Evolutionary conservation across 176 grass and related monocot genomes (phyloP).

Genomic region (Chloris gayana): DNA sequence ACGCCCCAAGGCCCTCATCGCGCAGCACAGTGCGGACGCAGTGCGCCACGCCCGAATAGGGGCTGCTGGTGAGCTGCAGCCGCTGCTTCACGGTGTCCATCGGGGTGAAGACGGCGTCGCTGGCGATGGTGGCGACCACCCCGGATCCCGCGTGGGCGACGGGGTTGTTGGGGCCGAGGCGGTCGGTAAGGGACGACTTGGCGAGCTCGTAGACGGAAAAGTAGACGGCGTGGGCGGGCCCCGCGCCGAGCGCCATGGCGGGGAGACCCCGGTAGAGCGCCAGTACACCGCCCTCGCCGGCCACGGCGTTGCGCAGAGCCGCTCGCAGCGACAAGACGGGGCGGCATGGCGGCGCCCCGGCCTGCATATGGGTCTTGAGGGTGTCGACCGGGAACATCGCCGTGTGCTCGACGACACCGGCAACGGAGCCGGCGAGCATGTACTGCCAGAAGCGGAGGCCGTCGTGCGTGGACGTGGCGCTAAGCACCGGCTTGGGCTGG

Average conservation of each 20-base stretch:
- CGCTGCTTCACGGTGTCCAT: constrained; percentile 98
- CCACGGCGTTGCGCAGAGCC: constrained; percentile 44
- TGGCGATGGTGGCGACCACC: constrained; percentile 74
- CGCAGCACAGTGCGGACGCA: constrained; percentile 71
- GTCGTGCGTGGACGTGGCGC: constrained; percentile 56
- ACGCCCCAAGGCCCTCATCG: constrained; percentile 68
- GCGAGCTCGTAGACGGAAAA: constrained; percentile 87
- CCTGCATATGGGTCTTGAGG: constrained; percentile 92
- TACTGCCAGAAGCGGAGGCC: constrained; percentile 91
- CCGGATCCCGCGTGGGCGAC: constrained; percentile 75
- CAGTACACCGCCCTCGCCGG: constrained; percentile 48
- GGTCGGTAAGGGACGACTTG: constrained; percentile 58
- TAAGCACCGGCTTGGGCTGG: constrained; percentile 36
- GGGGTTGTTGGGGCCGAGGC: constrained; percentile 71
- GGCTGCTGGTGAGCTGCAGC: constrained; percentile 86
- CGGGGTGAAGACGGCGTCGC: constrained; percentile 84
- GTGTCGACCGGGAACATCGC: constrained; percentile 96
- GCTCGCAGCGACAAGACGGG: constrained; percentile 43
- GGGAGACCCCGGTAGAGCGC: constrained; percentile 80
- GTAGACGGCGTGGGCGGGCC: constrained; percentile 89
- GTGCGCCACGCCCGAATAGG: constrained; percentile 70
- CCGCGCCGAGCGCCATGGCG: constrained; percentile 85
- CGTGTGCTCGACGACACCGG: constrained; percentile 87
- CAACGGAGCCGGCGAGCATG: constrained; percentile 93
- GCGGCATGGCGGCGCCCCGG: constrained; percentile 54